Evolutionary conservation across 345 rosid genomes (phyloP).

Genomic region (Eucalyptus caleyi): DNA sequence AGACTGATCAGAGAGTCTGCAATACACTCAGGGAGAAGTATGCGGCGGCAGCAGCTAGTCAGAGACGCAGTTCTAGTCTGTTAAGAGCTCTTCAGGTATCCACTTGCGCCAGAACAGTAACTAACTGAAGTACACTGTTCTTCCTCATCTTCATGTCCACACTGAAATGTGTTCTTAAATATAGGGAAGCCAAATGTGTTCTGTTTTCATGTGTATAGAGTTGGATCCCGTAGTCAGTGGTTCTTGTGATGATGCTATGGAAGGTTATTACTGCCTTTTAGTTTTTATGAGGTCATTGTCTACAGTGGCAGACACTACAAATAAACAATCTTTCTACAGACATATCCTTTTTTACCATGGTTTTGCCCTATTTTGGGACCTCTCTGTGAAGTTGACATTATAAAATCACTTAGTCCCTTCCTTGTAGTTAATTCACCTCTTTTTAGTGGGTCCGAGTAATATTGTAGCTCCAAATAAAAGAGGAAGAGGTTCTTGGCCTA

Average conservation of each 20-base stretch:
- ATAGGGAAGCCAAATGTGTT: background rate
- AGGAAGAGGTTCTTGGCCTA: background rate
- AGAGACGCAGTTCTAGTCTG: slow-evolving; percentile 41
- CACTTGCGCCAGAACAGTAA: background rate
- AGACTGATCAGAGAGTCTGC: slow-evolving; percentile 51
- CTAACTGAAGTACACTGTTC: background rate
- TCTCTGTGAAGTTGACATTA: background rate
- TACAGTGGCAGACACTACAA: background rate
- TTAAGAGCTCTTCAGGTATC: slow-evolving; percentile 59
- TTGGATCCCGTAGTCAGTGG: background rate
- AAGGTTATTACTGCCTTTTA: background rate
- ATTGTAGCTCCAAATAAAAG: background rate
- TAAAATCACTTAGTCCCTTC: background rate
- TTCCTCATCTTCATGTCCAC: background rate
- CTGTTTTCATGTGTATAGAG: background rate
- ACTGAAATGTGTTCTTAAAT: background rate
- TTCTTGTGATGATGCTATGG: background rate
- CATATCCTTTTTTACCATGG: background rate
- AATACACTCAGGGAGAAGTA: slow-evolving; percentile 44
- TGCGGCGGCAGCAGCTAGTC: slow-evolving; percentile 49
- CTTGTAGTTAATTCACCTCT: background rate
- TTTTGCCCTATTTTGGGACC: background rate
- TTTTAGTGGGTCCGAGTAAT: background rate
- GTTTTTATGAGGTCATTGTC: background rate
- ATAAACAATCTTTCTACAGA: background rate